These are phyloP conservation scores for Salix brachista DNA, from an alignment of 345 rosid genomes.

Conservation along the genomic window DNA sequence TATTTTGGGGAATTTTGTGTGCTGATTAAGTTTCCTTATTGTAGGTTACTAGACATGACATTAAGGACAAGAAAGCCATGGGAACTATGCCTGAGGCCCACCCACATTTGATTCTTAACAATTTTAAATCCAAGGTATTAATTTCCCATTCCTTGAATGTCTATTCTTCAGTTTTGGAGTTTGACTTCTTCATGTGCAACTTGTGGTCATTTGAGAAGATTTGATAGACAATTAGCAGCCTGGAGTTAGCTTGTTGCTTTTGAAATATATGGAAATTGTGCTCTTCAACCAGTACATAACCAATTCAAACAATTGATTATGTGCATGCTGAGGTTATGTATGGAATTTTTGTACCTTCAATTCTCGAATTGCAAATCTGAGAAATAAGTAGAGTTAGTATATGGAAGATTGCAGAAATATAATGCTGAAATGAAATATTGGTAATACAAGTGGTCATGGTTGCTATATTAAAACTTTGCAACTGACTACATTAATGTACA, in stretches of 20 bases:
- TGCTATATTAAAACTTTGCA: not conserved
- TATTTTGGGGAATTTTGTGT: constrained; percentile 6
- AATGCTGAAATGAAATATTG: not conserved
- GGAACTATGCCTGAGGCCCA: constrained; percentile 92
- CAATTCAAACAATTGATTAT: not conserved
- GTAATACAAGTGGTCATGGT: not conserved
- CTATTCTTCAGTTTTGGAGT: not conserved
- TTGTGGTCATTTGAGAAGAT: not conserved
- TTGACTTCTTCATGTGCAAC: not conserved
- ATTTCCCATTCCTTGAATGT: not conserved
- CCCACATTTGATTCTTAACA: constrained; percentile 81
- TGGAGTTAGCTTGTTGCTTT: not conserved
- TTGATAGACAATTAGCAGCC: not conserved
- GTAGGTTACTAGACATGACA: constrained; percentile 95
- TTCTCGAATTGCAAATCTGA: not conserved
- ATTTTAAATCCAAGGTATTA: constrained; percentile 69
- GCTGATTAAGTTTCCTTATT: constrained; percentile 5
- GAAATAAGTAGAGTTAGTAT: not conserved
- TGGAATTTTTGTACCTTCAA: not conserved
- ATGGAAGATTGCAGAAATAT: not conserved
- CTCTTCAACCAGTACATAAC: not conserved
- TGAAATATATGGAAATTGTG: not conserved
- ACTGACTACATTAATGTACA: not conserved
- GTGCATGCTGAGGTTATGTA: not conserved
- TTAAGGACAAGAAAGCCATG: constrained; percentile 58